Percentiles rank a stretch among this genome's conserved stretches.
Conservation (phyloP, 2,329 filamentous ascomycete genomes). For the Aureobasidium sp. region DNA sequence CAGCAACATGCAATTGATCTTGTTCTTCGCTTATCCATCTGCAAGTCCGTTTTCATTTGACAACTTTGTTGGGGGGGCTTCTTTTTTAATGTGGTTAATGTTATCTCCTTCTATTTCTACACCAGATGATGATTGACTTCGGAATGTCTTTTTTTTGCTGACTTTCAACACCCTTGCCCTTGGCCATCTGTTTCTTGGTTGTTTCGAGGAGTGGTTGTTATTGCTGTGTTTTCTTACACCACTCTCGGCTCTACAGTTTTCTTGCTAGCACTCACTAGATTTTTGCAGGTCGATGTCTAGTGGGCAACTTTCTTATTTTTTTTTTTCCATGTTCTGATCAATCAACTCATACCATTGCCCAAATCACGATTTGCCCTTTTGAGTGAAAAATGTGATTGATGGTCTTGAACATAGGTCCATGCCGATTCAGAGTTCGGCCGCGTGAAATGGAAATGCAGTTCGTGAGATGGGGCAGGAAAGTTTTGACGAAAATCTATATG, state of each 20-base stretch:
- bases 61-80: too few species aligned
- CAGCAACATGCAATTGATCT: background rate
- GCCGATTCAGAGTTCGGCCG: too few species aligned
- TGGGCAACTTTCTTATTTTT: background rate
- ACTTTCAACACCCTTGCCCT: too few species aligned
- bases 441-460: too few species aligned
- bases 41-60: background rate
- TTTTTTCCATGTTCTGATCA: too few species aligned
- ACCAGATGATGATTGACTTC: background rate
- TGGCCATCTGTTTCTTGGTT: background rate
- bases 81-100: slow-evolving; percentile 8
- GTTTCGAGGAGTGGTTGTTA: background rate
- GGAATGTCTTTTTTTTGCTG: background rate
- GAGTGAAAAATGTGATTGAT: too few species aligned
- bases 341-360: too few species aligned
- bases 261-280: background rate
- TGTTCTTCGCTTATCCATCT: background rate
- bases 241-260: background rate
- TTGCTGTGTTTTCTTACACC: background rate
- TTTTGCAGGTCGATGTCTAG: slow-evolving; percentile 6
- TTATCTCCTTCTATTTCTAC: background rate
- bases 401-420: too few species aligned
- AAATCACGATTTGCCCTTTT: too few species aligned
- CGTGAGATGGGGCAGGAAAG: too few species aligned
- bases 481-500: too few species aligned